Evolutionary conservation across 768 basidiomycete species (phyloP), one percentile per base, ranked within the genome.

Genomic region (Paxillus ammoniavirescens): DNA sequence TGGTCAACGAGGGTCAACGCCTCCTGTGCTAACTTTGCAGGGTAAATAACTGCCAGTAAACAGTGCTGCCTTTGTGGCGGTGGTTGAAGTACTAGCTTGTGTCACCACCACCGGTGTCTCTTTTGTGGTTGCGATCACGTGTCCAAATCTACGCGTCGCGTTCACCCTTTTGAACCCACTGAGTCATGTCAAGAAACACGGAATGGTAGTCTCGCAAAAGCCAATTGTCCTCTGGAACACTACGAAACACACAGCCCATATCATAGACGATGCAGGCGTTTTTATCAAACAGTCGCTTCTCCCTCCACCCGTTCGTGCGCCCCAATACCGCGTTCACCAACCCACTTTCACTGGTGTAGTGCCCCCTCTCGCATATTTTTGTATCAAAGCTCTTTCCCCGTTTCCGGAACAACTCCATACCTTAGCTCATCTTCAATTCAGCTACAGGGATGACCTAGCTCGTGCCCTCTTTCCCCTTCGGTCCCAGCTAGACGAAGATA

Each of bases 281-380:
- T 31, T 56, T 3, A 59, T 65, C 42, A 35, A 47, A n/a, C 59
- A 59, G 38, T 53, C 42, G n/a, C 38, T 57, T 21, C 49, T 64
- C 9, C 31, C 63, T 5, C 46, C 52, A 2, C 50, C 50, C 17
- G 53, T 35, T 17, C 46, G 33, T 14, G 41, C 48, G 21, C 45
- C 42, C 2, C 42, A 42, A 8, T 57, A 50, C 42, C 8, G 41
- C 40, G n/a, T 10, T n/a, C 23, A 42, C 13, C 31, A 41, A 8
- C 37, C 36, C 15, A 33, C 42, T 10, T 44, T 40, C 23, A 26
- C 21, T 17, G 53, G 56, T 37, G 41, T 48, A 35, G 65, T 82
- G 40, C 85, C 84, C 1, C 77, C 85, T 3, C 77, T 89, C 41
- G 60, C 75, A 31, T 73, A 73, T 52, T 71, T 86, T 52, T 85